Conservation (phyloP, 1,284 basidiomycete genomes). For the Mycena citricolor region DNA sequence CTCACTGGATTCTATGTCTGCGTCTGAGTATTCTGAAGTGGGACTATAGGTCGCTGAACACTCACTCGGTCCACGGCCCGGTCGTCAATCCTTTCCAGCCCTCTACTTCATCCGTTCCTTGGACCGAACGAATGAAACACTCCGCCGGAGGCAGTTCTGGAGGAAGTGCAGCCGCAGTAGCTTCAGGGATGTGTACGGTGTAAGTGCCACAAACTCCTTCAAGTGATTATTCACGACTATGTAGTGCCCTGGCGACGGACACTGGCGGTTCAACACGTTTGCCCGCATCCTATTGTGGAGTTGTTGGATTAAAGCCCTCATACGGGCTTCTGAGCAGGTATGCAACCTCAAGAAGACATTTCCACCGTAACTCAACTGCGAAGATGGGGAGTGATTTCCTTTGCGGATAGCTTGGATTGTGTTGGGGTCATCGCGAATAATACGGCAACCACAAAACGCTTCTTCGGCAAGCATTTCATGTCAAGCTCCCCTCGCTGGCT, state of each 20-base stretch:
- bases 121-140: constrained; percentile 43
- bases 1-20: constrained; percentile 2
- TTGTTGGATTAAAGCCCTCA: constrained; percentile 92
- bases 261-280: constrained; percentile 94
- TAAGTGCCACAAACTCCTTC: constrained; percentile 47
- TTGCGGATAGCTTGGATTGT: constrained; percentile 93
- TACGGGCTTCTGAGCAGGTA: constrained; percentile 90
- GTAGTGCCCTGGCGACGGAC: constrained; percentile 88
- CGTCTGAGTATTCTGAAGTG: neutral
- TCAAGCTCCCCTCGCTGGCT: neutral
- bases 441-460: constrained; percentile 47
- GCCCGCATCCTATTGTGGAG: constrained; percentile 92
- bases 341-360: neutral
- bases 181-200: constrained; percentile 77
- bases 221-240: constrained; percentile 6
- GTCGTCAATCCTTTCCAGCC: constrained; percentile 73
- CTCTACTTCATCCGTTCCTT: constrained; percentile 25
- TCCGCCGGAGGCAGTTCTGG: constrained; percentile 85
- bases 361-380: neutral
- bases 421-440: constrained; percentile 79
- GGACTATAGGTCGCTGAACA: constrained; percentile 66
- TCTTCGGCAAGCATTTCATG: constrained; percentile 60
- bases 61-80: constrained; percentile 69
- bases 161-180: constrained; percentile 81
- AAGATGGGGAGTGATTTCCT: constrained; percentile 90